Evolutionary conservation across 2,329 filamentous ascomycete genomes (phyloP), one percentile per base, ranked within the genome.

Genomic region (Botrytis hyacinthi): DNA sequence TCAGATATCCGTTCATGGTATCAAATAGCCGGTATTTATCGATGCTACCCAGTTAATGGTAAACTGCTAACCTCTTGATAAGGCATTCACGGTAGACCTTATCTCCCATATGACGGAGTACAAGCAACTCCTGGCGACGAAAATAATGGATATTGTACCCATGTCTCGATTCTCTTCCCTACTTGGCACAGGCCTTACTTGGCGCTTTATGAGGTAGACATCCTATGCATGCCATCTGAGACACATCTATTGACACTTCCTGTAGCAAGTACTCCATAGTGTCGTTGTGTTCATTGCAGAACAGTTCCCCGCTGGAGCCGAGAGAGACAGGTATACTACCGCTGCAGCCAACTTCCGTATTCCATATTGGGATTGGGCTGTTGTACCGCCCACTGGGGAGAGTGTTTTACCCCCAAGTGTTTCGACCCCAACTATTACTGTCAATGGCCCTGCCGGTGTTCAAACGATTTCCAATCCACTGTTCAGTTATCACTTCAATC

Each of bases 121-220:
- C 67, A 73, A 37, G 60, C 77, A 16, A 73, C 59, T 12, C 35
- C 73, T 7, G 76, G 76, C 16, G 73, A 76, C 16, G 71, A 74
- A 20, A 44, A 76, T 2, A 77, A 74, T 59, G 79, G 79, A 35
- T 80, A 80, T 71, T 80, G 78, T 60, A 73, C 74, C 10, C 79
- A 80, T 74, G 75, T 77, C 37, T 79, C 78, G 14, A 76, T 78
- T 42, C 72, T 80, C n/a, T 79, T 80, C 63, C 76, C 76, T 32
- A 76, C 78, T 14, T 90, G 87, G 88, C 88, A 90, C 79, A 85
- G 88, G 32, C 84, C 87, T 6, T 90, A 87, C 74, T 77, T 88
- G 62, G 81, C 84, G 10, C 82, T 89, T 22, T 89, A 83, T 73
- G 88, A 90, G 87, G 86, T 88, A 80, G 81, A 70, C 14, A 14